Evolutionary conservation across 1,284 basidiomycete genomes (phyloP), one percentile per base, ranked within the genome.

Genomic region (Clitocybe nebularis): DNA sequence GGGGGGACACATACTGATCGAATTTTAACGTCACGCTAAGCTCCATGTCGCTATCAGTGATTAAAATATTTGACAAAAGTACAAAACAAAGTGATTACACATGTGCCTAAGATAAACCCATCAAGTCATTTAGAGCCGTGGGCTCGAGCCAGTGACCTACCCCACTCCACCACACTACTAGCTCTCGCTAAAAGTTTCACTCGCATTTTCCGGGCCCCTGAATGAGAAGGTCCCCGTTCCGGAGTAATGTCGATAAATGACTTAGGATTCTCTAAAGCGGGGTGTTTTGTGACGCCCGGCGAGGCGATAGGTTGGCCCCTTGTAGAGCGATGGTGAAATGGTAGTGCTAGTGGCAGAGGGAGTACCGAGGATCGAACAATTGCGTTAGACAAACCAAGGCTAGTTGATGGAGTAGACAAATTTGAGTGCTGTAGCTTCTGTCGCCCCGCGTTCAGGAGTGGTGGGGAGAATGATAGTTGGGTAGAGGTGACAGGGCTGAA

Each of bases 201-300:
- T 48, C 39, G 52, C 26, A 8, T 49, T 46, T 3, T 40, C 45
- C 29, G 16, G 39, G 3, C 40, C 30, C 9, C 32, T n/a, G 21
- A 11, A n/a, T 2, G 11, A 9, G n/a, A n/a, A n/a, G n/a, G n/a
- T n/a, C n/a, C n/a, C n/a, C n/a, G 48, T 21, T 66, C 62, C 13
- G 62, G 63, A 19, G 60, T 62, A 36, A 68, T 61, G 44, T 66
- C 60, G 24, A 68, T 69, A 48, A 71, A 71, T 3, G 68, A 69
- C 39, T 47, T 60, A 8, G 60, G 56, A 6, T 42, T 43, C 10
- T 40, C 6, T 16, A 30, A 17, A 24, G 10, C 20, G 28, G 5
- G 22, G 36, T 19, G 35, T 33, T 13, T 40, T 50, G 22, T 38
- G 36, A 16, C 35, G 39, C 36, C 16, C 37, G 37, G 19, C 28